Conservation (phyloP, 192 early-diverging fungal species). For the Umbelopsis isabellina region DNA sequence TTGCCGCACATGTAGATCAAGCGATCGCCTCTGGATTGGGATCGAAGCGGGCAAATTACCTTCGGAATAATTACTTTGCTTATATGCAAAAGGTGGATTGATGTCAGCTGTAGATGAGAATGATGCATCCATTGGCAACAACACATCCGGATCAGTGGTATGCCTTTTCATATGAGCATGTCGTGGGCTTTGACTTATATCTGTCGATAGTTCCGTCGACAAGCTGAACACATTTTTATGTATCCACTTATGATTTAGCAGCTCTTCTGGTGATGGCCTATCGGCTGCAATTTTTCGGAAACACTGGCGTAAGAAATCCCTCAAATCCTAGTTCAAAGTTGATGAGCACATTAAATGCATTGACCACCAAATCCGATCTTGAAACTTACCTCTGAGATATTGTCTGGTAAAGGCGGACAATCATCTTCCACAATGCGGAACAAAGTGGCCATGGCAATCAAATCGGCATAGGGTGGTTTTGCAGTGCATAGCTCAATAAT, state of each 20-base stretch:
- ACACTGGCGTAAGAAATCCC: constrained; percentile 81
- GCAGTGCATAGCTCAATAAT: constrained; percentile 92
- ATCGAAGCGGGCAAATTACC: constrained; percentile 3
- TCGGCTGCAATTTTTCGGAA: constrained; percentile 78
- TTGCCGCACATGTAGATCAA: background rate
- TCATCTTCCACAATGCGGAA: constrained; percentile 95
- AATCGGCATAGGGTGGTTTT: constrained; percentile 86
- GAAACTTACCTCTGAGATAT: constrained; percentile 61
- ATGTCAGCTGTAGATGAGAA: background rate
- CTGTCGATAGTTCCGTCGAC: constrained; percentile 2
- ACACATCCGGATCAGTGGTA: background rate
- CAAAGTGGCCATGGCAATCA: constrained; percentile 86
- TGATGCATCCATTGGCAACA: background rate
- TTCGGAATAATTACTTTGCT: constrained; percentile 7
- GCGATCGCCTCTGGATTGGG: background rate
- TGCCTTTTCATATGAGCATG: background rate
- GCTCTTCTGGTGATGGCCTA: constrained; percentile 71
- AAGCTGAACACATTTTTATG: constrained; percentile 1
- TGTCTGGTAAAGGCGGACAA: constrained; percentile 82
- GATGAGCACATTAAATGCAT: too few species aligned
- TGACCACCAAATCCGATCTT: too few species aligned
- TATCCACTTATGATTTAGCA: constrained; percentile 86
- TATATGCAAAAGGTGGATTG: background rate
- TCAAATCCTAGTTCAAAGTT: constrained; percentile 51
- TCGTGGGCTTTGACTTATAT: constrained; percentile 5